These are phyloP conservation scores for Cystofilobasidium capitatum DNA, from an alignment of 768 basidiomycete species.

Conservation along the genomic window DNA sequence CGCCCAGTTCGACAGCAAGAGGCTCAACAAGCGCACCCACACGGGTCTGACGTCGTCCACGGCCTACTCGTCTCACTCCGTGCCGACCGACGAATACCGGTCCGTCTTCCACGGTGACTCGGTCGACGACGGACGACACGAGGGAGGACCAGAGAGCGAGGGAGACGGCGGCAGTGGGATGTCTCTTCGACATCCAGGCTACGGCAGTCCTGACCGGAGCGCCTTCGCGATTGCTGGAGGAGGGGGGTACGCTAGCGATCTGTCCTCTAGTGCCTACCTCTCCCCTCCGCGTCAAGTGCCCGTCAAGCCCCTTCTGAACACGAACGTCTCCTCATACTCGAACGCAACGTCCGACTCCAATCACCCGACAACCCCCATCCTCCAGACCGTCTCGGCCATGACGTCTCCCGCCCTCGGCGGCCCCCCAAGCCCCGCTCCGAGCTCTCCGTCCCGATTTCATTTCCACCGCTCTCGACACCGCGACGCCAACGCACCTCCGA, in stretches of 20 bases:
- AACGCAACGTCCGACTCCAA: too few relatives aligned
- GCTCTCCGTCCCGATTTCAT: not conserved
- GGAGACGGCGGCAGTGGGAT: not conserved
- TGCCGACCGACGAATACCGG: too few relatives aligned
- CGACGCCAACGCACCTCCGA: not conserved
- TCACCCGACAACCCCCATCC: too few relatives aligned
- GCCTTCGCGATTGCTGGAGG: too few relatives aligned
- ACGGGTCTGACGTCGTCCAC: not conserved
- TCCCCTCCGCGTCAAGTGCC: too few relatives aligned
- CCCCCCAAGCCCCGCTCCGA: not conserved
- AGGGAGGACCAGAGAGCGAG: not conserved
- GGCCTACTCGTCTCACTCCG: not conserved
- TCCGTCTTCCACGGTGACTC: too few relatives aligned
- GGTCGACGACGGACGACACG: not conserved
- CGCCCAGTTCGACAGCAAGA: slow-evolving; percentile 66
- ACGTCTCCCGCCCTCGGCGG: not conserved
- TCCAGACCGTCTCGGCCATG: not conserved
- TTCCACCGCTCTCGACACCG: not conserved
- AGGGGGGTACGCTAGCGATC: too few relatives aligned
- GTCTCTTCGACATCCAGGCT: too few relatives aligned
- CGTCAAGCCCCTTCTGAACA: too few relatives aligned
- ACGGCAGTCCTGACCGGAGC: too few relatives aligned
- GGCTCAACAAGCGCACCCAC: slow-evolving; percentile 32
- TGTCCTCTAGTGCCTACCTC: too few relatives aligned
- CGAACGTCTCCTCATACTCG: too few relatives aligned